phyloP scores from a whole-genome alignment of 176 grass and related monocot genomes.

The Oryza meyeriana region DNA sequence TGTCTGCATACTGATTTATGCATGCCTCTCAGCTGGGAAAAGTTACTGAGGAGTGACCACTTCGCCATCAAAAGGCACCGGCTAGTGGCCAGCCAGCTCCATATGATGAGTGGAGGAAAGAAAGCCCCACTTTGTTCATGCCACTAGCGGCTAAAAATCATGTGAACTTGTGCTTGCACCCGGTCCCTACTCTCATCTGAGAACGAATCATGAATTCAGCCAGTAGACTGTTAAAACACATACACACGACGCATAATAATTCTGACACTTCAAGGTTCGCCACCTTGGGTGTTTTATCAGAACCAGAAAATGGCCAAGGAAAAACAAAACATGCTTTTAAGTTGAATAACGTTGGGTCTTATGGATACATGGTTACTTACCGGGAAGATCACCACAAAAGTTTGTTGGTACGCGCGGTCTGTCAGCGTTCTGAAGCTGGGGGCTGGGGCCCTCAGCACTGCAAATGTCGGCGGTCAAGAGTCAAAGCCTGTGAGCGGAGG shows the following conservation, averaged over 20 bases:
- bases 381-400: conserved; percentile 5
- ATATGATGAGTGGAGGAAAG: conserved; percentile 9
- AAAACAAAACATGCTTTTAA: no score
- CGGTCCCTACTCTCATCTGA: neutral
- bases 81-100: conserved; percentile 24
- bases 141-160: conserved; percentile 29
- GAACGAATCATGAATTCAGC: neutral
- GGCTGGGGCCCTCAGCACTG: neutral
- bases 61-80: conserved; percentile 7
- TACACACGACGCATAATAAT: neutral
- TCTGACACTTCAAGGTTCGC: neutral
- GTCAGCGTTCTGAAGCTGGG: neutral
- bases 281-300: no score
- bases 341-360: no score
- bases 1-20: conserved; percentile 11
- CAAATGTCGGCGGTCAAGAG: conserved; percentile 55
- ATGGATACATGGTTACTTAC: no score
- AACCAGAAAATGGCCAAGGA: no score
- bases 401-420: neutral
- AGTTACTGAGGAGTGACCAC: neutral
- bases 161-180: conserved; percentile 26
- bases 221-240: neutral
- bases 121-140: neutral
- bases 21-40: conserved; percentile 7
- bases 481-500: conserved; percentile 25